Base-by-base conservation (phyloP, 2,329 filamentous ascomycete genomes). In the Penicillium decumbens region DNA sequence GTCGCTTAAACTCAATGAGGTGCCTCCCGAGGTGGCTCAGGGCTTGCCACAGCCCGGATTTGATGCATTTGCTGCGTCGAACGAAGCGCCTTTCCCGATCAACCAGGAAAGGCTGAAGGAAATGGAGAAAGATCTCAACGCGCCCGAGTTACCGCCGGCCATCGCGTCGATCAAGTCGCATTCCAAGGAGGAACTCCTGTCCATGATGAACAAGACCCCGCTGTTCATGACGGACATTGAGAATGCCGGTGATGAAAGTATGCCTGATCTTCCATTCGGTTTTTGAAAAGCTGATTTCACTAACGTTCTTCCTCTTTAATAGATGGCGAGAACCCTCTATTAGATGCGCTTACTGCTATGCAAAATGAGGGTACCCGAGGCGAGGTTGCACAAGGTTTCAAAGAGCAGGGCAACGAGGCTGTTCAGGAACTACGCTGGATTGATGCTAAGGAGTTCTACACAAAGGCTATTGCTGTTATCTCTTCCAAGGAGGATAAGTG, bases 141-240 rank as follows among this genome's bases (percentile, higher is more conserved):
- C 65, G 49, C 66, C 79, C 5, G 69, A 73, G 10, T 70, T 84
- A 53, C 82, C 83, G 4, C 81, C 82, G 0, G 73, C 72, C 4
- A 81, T 84, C 74, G 79, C 78, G 15, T 77, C 77, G 2, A 72
- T 81, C 39, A 77, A 76, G 52, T 75, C 77, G 47, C 76, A 82
- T 63, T 76, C 77, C 4, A 75, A 75, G 0, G 80, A 84, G 41
- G 81, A 87, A 57, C 72, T 88, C 30, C 63, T 84, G 35, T 73
- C 76, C 41, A 80, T 85, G 61, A 76, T 88, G 72, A 87, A 86
- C 64, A 81, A 83, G 56, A 78, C 80, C 41, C 93, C 93, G 6
- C 80, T 98, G 32, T 98, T 98, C 77, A 98, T 98, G 93, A 97
- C 90, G 27, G 85, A 88, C 59, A 78, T 96, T 29, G 88, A 81